phyloP scores from a whole-genome alignment of 2,329 filamentous ascomycete species.

The Fusarium odoratissimum region DNA sequence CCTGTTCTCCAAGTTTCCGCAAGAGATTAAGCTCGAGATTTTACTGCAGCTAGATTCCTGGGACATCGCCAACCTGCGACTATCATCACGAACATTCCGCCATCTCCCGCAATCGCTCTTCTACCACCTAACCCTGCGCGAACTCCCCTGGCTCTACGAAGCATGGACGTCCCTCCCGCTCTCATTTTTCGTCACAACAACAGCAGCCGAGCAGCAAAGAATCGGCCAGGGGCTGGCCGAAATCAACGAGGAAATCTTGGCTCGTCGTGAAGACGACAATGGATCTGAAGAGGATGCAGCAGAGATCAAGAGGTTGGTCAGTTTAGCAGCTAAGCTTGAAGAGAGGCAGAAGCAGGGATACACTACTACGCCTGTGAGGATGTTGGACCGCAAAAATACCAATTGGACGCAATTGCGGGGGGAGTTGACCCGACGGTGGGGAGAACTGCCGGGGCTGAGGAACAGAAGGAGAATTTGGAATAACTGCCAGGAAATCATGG shows the following conservation, averaged over 20 bases:
- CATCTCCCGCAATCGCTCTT: slow-evolving; percentile 11
- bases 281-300: background rate
- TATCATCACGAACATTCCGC: slow-evolving; percentile 21
- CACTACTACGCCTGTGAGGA: background rate
- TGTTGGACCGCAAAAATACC: background rate
- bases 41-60: background rate
- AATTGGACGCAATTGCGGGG: slow-evolving; percentile 3
- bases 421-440: background rate
- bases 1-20: background rate
- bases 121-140: slow-evolving; percentile 5
- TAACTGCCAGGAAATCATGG: slow-evolving; percentile 4
- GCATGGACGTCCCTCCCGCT: slow-evolving; percentile 22
- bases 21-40: background rate
- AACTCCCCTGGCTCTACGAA: slow-evolving; percentile 34
- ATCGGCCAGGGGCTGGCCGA: background rate
- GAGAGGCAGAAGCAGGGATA: background rate
- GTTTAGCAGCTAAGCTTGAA: background rate
- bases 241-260: rapidly evolving
- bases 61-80: background rate
- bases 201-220: slow-evolving; percentile 1
- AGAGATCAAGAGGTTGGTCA: background rate
- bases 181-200: slow-evolving; percentile 30
- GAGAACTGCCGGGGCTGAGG: background rate
- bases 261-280: rapidly evolving
- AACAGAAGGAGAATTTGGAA: slow-evolving; percentile 24